Evolutionary conservation across 2,329 filamentous ascomycete genomes (phyloP).

Genomic region (Sphaerostilbella broomeana): DNA sequence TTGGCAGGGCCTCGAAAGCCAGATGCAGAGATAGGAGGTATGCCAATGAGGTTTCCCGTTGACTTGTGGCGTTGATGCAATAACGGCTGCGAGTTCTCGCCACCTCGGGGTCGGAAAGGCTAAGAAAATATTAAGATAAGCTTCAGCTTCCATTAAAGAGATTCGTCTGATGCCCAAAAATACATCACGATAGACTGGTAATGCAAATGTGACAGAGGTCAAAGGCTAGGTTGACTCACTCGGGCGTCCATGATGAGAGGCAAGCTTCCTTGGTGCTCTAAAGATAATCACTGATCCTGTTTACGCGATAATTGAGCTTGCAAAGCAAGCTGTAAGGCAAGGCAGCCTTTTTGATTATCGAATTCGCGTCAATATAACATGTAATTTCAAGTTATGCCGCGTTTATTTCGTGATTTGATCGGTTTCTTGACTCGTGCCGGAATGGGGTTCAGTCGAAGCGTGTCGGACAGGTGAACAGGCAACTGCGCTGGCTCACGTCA

Average conservation of each 20-base stretch:
- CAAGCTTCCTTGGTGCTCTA: slow-evolving; percentile 14
- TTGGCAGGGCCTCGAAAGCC: slow-evolving; percentile 50
- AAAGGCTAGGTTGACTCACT: slow-evolving; percentile 25
- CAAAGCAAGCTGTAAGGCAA: slow-evolving; percentile 10
- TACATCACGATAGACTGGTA: too few species aligned
- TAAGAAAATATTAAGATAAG: slow-evolving; percentile 16
- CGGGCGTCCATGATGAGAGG: slow-evolving; percentile 29
- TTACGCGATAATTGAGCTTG: slow-evolving; percentile 18
- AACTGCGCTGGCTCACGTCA: slow-evolving; percentile 7
- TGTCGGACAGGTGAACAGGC: background rate
- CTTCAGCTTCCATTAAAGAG: too few species aligned
- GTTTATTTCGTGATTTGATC: slow-evolving; percentile 4
- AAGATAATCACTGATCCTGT: slow-evolving; percentile 15
- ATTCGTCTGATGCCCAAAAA: too few species aligned
- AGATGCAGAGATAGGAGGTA: slow-evolving; percentile 19
- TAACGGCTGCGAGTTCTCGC: slow-evolving; percentile 44
- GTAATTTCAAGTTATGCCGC: slow-evolving; percentile 8
- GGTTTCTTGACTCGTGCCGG: slow-evolving; percentile 5
- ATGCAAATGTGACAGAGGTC: background rate
- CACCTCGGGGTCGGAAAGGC: slow-evolving; percentile 42
- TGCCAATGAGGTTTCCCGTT: slow-evolving; percentile 48
- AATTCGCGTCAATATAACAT: slow-evolving; percentile 15
- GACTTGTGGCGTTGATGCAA: slow-evolving; percentile 82
- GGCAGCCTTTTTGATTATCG: slow-evolving; percentile 5
- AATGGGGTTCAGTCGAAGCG: slow-evolving; percentile 4